Conservation (phyloP, 1,139 yeast genomes). For the Geotrichum carabidarum region DNA sequence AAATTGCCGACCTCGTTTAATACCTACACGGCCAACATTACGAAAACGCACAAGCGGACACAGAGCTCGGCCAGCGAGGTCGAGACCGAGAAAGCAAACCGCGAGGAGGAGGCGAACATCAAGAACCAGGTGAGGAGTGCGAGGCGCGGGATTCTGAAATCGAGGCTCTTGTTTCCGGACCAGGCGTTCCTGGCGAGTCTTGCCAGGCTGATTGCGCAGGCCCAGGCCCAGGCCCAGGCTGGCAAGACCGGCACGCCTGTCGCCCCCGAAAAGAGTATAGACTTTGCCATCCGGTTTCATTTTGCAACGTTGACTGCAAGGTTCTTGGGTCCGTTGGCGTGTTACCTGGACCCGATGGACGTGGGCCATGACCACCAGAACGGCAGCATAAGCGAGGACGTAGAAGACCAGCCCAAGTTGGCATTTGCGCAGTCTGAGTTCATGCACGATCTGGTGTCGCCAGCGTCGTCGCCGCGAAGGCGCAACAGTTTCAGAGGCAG, state of each 20-base stretch:
- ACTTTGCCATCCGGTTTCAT: constrained; percentile 19
- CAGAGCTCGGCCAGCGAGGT: constrained; percentile 4
- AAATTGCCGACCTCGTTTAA: constrained; percentile 11
- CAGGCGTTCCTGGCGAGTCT: constrained; percentile 9
- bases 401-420: neutral
- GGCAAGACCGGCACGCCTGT: neutral
- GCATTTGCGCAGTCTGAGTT: constrained; percentile 9
- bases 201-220: neutral
- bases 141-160: constrained; percentile 4
- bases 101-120: constrained; percentile 13
- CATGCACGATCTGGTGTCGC: constrained; percentile 7
- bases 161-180: constrained; percentile 14
- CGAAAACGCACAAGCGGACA: constrained; percentile 5
- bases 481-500: constrained; percentile 3
- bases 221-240: neutral
- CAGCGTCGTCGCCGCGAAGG: constrained; percentile 3
- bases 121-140: constrained; percentile 4
- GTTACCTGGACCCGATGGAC: constrained; percentile 15
- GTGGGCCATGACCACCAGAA: neutral
- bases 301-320: constrained; percentile 19
- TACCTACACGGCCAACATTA: constrained; percentile 5
- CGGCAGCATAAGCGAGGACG: neutral
- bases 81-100: constrained; percentile 11
- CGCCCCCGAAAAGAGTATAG: constrained; percentile 12
- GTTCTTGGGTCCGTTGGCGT: constrained; percentile 17